A percentile compares a stretch with the other conserved stretches of the same genome.
These are phyloP conservation scores for Nadsonia commutata DNA, from an alignment of 1,139 yeast species.

Conservation along the genomic window DNA sequence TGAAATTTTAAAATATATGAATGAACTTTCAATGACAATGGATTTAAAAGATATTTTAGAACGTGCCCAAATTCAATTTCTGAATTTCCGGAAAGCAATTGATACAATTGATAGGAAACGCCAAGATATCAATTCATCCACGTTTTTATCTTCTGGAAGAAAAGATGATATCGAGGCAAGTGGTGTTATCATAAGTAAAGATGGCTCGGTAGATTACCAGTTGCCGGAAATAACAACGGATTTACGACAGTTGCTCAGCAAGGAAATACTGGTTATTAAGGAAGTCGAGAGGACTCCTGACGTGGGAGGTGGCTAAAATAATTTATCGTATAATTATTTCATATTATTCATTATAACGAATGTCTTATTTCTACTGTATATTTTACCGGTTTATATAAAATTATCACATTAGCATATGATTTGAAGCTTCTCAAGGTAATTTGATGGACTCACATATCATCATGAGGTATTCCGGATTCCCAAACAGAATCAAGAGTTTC, in stretches of 20 bases:
- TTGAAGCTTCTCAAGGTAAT: too few species aligned
- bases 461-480: conserved; percentile 48
- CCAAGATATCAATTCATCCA: conserved; percentile 14
- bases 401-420: too few species aligned
- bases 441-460: too few species aligned
- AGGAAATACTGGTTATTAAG: not conserved
- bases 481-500: conserved; percentile 51
- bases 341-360: too few species aligned
- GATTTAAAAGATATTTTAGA: conserved; percentile 61
- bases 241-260: not conserved
- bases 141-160: not conserved
- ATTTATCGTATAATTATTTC: too few species aligned
- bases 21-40: conserved; percentile 68
- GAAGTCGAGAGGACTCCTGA: not conserved
- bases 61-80: conserved; percentile 67
- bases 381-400: too few species aligned
- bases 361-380: too few species aligned
- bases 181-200: too few species aligned
- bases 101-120: conserved; percentile 57
- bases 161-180: too few species aligned
- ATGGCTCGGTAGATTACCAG: not conserved
- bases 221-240: not conserved
- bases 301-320: not conserved
- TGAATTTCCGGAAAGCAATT: conserved; percentile 65
- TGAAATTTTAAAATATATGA: conserved; percentile 83